Evolutionary conservation across 2,329 filamentous ascomycete genomes (phyloP).

Genomic region (Penicillium sp.): DNA sequence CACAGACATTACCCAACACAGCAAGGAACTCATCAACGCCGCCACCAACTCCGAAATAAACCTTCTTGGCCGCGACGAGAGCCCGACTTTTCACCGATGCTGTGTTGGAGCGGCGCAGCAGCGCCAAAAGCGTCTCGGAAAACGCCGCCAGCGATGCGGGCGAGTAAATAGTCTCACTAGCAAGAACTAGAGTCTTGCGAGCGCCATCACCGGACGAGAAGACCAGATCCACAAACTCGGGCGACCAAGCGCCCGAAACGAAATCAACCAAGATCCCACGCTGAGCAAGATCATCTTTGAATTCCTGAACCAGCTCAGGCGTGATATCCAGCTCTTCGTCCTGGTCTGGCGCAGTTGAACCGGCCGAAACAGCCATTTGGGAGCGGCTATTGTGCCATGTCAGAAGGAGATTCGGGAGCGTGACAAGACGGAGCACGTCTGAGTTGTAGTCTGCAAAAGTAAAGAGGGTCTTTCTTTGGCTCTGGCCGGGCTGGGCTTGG

Average conservation of each 20-base stretch:
- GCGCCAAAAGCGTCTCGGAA: conserved; percentile 50
- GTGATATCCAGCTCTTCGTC: conserved; percentile 49
- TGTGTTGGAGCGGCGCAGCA: conserved; percentile 45
- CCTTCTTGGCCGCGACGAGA: conserved; percentile 60
- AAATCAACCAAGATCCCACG: conserved; percentile 51
- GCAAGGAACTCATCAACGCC: conserved; percentile 59
- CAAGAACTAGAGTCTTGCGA: conserved; percentile 52
- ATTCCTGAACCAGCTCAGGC: conserved; percentile 44
- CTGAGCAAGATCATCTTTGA: conserved; percentile 41
- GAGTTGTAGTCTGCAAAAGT: conserved; percentile 62
- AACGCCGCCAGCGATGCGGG: conserved; percentile 54
- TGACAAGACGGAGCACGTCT: conserved; percentile 58
- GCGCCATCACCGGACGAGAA: conserved; percentile 32
- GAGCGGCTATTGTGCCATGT: conserved; percentile 45
- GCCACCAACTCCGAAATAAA: conserved; percentile 66
- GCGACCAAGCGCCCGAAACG: conserved; percentile 60
- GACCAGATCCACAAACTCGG: conserved; percentile 44
- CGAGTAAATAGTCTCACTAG: conserved; percentile 64
- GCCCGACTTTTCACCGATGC: conserved; percentile 39
- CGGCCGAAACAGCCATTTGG: conserved; percentile 1
- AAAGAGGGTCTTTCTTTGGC: conserved; percentile 43
- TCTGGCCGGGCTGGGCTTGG: conserved; percentile 15
- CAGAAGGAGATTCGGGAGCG: conserved; percentile 59
- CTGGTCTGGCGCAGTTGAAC: neutral
- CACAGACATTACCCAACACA: conserved; percentile 27